These are phyloP conservation scores for Fusarium subtropicale DNA, from an alignment of 2,329 filamentous ascomycete species.

Conservation along the genomic window DNA sequence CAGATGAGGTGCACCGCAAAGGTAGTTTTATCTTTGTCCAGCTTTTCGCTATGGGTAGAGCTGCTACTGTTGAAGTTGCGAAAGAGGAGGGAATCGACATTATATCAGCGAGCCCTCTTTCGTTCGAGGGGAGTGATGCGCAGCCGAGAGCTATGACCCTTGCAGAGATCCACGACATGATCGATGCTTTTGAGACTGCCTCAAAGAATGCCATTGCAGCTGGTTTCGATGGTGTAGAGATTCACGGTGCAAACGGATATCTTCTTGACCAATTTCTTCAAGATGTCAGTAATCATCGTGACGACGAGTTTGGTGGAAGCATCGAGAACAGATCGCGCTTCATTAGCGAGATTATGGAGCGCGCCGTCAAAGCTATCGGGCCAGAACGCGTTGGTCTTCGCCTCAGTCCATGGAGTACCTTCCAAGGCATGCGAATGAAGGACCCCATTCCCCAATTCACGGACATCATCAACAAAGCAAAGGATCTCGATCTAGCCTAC, in stretches of 20 bases:
- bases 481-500: conserved; percentile 67
- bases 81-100: conserved; percentile 47
- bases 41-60: conserved; percentile 71
- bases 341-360: conserved; percentile 61
- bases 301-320: conserved; percentile 64
- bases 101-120: conserved; percentile 46
- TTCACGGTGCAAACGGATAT: conserved; percentile 69
- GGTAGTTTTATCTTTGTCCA: conserved; percentile 71
- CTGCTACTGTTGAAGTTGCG: conserved; percentile 53
- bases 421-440: conserved; percentile 72
- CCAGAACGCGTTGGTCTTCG: conserved; percentile 66
- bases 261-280: conserved; percentile 71
- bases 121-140: conserved; percentile 58
- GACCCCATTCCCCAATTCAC: conserved; percentile 73
- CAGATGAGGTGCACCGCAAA: conserved; percentile 72
- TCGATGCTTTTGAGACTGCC: conserved; percentile 66
- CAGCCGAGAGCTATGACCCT: conserved; percentile 72
- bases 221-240: conserved; percentile 78
- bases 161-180: conserved; percentile 71
- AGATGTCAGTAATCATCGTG: conserved; percentile 61
- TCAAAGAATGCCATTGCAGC: conserved; percentile 67
- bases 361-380: conserved; percentile 58
- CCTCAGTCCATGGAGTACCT: conserved; percentile 69
- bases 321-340: conserved; percentile 65
- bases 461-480: conserved; percentile 65